Evolutionary conservation across 2,329 filamentous ascomycete species (phyloP).

Genomic region (Claviceps purpurea): DNA sequence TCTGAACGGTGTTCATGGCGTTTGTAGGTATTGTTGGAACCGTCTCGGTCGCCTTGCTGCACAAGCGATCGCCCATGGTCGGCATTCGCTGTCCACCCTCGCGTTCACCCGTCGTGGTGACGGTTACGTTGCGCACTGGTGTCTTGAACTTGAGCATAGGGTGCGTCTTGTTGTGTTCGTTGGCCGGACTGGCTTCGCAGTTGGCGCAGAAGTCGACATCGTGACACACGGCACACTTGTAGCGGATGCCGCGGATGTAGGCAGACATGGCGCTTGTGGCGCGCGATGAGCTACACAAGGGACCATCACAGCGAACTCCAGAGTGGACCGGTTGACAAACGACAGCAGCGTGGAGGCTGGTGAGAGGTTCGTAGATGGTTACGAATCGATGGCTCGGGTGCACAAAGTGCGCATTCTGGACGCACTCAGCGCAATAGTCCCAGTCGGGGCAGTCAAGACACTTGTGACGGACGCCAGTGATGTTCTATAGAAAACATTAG

Average conservation of each 20-base stretch:
- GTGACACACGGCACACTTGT: constrained; percentile 94
- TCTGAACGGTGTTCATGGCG: constrained; percentile 46
- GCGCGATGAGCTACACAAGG: constrained; percentile 51
- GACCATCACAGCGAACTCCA: constrained; percentile 91
- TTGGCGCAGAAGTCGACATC: constrained; percentile 90
- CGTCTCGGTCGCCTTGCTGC: constrained; percentile 35
- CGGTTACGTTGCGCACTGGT: constrained; percentile 73
- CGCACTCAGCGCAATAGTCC: constrained; percentile 80
- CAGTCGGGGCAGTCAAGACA: constrained; percentile 94
- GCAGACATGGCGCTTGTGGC: constrained; percentile 34
- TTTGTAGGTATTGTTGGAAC: constrained; percentile 30
- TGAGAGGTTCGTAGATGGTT: constrained; percentile 64
- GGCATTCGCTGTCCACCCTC: constrained; percentile 49
- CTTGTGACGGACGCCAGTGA: constrained; percentile 86
- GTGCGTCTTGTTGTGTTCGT: constrained; percentile 87
- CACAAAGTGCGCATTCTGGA: constrained; percentile 48
- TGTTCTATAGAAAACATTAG: constrained; percentile 31
- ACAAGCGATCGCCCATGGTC: constrained; percentile 53
- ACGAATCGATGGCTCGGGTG: constrained; percentile 84
- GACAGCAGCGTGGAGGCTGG: constrained; percentile 10
- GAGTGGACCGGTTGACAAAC: constrained; percentile 42
- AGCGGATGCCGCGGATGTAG: constrained; percentile 79
- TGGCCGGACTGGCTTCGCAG: constrained; percentile 78
- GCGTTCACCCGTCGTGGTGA: constrained; percentile 73
- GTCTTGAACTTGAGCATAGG: constrained; percentile 96